phyloP scores from a whole-genome alignment of 1,284 basidiomycete species.

The Cryptococcus sp. region DNA sequence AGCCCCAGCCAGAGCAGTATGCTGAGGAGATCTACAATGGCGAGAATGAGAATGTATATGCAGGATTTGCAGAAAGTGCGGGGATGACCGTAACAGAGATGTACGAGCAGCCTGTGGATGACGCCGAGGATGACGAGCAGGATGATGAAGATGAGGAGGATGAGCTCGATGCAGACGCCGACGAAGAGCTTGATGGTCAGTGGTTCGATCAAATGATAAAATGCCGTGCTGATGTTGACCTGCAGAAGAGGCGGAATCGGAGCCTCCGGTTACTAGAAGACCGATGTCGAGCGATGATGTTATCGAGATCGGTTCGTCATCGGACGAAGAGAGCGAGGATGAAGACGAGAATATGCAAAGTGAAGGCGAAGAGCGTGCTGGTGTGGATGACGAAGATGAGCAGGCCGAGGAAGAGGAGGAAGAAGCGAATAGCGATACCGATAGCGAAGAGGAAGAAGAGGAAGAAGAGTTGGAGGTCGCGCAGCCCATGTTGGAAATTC shows the following conservation, averaged over 20 bases:
- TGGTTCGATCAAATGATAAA: neutral
- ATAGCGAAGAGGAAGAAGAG: conserved; percentile 15
- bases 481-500: neutral
- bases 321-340: conserved; percentile 14
- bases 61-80: conserved; percentile 5
- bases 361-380: conserved; percentile 13
- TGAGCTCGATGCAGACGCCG: conserved; percentile 1
- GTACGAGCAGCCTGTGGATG: conserved; percentile 10
- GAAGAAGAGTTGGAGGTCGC: neutral
- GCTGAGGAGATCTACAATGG: conserved; percentile 12
- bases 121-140: conserved; percentile 8
- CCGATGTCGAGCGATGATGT: conserved; percentile 8
- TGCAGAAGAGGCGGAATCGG: neutral
- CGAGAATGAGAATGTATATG: neutral
- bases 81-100: neutral
- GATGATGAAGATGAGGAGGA: conserved; percentile 13
- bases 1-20: neutral
- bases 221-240: neutral
- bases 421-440: conserved; percentile 4
- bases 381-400: conserved; percentile 11
- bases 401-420: conserved; percentile 1
- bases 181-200: conserved; percentile 10
- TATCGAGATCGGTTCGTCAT: conserved; percentile 18
- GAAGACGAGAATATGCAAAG: conserved; percentile 9
- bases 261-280: neutral